Conservation (phyloP, 257 asterid genomes). For the Mitragyna speciosa region DNA sequence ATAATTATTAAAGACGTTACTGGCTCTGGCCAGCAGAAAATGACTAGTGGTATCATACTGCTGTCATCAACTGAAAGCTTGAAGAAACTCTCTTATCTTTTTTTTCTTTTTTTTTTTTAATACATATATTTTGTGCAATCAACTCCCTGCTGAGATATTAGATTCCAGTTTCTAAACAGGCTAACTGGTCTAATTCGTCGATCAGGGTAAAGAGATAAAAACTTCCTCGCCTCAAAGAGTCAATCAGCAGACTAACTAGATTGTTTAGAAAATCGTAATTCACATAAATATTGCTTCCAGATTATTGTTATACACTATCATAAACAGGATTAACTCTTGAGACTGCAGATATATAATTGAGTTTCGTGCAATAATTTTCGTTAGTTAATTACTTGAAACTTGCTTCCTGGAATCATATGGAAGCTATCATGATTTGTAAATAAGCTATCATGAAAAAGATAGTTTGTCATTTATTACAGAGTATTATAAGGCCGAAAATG, state of each 20-base stretch:
- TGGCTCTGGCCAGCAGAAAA: neutral
- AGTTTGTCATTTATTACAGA: neutral
- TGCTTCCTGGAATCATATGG: neutral
- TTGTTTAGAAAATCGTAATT: neutral
- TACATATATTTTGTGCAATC: neutral
- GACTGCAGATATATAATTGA: neutral
- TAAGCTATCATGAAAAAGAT: neutral
- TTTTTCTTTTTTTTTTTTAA: neutral
- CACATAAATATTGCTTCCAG: neutral
- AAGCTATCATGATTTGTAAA: no score
- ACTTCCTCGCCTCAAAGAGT: neutral
- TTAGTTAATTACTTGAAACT: neutral
- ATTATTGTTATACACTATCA: neutral
- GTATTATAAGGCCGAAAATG: neutral
- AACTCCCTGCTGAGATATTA: neutral
- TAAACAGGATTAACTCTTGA: neutral
- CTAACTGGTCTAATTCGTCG: neutral
- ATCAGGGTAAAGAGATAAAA: neutral
- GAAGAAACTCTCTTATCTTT: neutral
- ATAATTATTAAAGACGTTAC: neutral
- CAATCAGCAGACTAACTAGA: neutral
- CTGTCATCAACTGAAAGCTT: slow-evolving; percentile 8
- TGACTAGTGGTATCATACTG: neutral
- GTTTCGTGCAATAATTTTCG: neutral
- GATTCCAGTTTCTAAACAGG: neutral